Evolutionary conservation across 179 eudicot genomes (phyloP).

Genomic region (Heliamphora ciliata): DNA sequence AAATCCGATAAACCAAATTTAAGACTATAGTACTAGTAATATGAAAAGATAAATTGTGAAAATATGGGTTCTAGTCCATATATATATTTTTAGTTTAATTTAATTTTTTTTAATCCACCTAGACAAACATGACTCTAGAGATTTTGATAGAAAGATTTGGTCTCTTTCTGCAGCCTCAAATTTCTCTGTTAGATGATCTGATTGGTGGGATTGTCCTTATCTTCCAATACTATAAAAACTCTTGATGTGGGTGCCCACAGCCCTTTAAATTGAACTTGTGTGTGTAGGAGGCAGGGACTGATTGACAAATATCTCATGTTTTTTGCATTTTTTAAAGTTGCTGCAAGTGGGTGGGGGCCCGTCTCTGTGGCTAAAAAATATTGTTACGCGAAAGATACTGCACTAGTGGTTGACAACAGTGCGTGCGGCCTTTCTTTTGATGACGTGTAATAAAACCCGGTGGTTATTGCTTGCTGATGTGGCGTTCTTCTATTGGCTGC

Average conservation of each 20-base stretch:
- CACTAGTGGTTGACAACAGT: background rate
- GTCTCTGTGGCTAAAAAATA: background rate
- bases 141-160: too few species aligned
- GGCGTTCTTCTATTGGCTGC: background rate
- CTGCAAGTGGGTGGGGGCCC: background rate
- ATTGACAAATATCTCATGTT: background rate
- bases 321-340: background rate
- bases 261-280: background rate
- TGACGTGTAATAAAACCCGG: too few species aligned
- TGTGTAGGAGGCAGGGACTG: background rate
- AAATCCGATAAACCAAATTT: too few species aligned
- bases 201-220: background rate
- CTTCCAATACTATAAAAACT: background rate
- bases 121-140: too few species aligned
- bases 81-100: too few species aligned
- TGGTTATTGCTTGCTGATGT: background rate
- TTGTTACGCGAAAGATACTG: background rate
- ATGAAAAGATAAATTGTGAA: too few species aligned
- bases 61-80: too few species aligned
- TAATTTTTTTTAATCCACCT: too few species aligned
- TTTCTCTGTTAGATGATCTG: background rate
- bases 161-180: too few species aligned
- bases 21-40: too few species aligned
- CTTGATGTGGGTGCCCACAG: background rate
- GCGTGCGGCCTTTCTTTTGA: background rate